Evolutionary conservation across 108 stramenopile species (phyloP), one percentile per base, ranked within the genome.

Genomic region (Discostella stelligeroides): DNA sequence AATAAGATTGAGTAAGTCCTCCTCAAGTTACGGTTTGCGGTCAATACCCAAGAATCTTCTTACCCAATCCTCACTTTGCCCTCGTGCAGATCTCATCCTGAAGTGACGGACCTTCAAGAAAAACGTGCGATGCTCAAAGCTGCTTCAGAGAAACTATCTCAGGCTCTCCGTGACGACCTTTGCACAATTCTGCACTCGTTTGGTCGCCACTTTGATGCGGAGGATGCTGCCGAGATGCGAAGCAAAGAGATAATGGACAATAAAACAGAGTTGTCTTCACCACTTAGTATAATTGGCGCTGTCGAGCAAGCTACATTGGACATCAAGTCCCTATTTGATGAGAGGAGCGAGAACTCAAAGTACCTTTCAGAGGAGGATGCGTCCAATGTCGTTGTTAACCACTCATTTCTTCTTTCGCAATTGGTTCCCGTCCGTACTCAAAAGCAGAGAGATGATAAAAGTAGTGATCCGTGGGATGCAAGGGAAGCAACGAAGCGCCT

Each of bases 1-100:
- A 41, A 63, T 25, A 82, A 82, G 54, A 40, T 82, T 17, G 17
- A 41, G 81, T 82, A 61, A 82, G 81, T 60, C 25, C 24, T 23
- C 23, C 12, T 25, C 23, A 18, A 46, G 17, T n/a, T n/a, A n/a
- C n/a, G n/a, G n/a, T n/a, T n/a, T n/a, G n/a, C n/a, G n/a, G n/a
- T n/a, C n/a, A n/a, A n/a, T n/a, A n/a, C n/a, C n/a, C n/a, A n/a
- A n/a, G n/a, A n/a, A n/a, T n/a, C n/a, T n/a, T n/a, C n/a, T n/a
- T n/a, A n/a, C n/a, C n/a, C n/a, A n/a, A n/a, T n/a, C n/a, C n/a
- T n/a, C n/a, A n/a, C n/a, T n/a, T n/a, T n/a, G n/a, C n/a, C n/a
- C n/a, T n/a, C n/a, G n/a, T n/a, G n/a, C n/a, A 72, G 72, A 38
- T 62, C 41, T 30, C 73, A 74, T 21, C 79, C 79, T 24, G 79